Base-by-base conservation (phyloP, 805 yeast species). In the Candida tammaniensis region DNA sequence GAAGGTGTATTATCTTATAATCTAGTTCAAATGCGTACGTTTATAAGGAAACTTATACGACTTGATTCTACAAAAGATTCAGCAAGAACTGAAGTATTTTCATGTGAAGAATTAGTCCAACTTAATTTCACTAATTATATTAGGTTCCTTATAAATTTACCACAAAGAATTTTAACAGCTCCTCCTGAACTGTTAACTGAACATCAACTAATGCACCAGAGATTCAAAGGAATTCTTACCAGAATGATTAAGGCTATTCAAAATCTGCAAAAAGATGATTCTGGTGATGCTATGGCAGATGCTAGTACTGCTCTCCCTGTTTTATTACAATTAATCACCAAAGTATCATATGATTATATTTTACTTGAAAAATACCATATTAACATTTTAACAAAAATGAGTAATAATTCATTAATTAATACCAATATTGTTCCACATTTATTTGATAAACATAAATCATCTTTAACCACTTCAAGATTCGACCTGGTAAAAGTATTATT, bases 361-460 rank as follows among this genome's bases (percentile, higher is more conserved):
- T 44, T 66, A 15, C 50, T 68, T 35, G 73, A 68, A 30, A 60
- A 54, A 31, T 68, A 67, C 40, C 55, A 49, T 30, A 51, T 67
- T 17, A 68, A 67, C 23, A 57, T 65, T 10, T 43, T 64, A 23
- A 39, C 55, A 11, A 65, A 65, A 39, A 44, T 64, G 23, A 51
- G 55, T 41, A 48, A 51, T 33, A 60, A 64, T 38, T 55, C 54
- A 3, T 38, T 63, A 10, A 44, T 67, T 7, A 66, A 61, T 23
- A 30, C 43, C 21, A 41, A 57, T 20, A 35, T 55, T 8, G 43
- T 59, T 2, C 35, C 38, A 9, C 32, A 33, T 10, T 44, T 66
- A 13, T 64, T 54, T 36, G 39, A 46, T 10, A 39, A 36, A 10
- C 56, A 48, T 46, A 51, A 43, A 11, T 24, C 46, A 16, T 22